These are phyloP conservation scores for Drechslerella dactyloides DNA, from an alignment of 2,329 filamentous ascomycete genomes.

Conservation along the genomic window DNA sequence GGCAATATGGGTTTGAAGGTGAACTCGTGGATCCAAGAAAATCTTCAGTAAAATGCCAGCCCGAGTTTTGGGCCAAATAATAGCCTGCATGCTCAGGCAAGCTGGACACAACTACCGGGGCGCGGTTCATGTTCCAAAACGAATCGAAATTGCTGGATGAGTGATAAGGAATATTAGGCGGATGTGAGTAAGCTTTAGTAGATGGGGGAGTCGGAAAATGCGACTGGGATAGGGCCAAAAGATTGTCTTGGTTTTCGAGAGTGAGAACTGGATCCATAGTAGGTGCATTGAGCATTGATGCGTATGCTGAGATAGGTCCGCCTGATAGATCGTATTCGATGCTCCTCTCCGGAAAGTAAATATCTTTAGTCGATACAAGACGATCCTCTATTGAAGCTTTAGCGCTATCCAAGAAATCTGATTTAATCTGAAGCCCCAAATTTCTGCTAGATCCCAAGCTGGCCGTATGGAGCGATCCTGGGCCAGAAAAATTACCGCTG, in stretches of 20 bases:
- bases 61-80: constrained; percentile 28
- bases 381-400: constrained; percentile 32
- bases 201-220: constrained; percentile 16
- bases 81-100: constrained; percentile 36
- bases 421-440: constrained; percentile 18
- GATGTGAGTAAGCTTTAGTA: constrained; percentile 28
- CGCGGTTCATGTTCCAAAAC: constrained; percentile 29
- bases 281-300: constrained; percentile 38
- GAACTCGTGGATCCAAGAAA: constrained; percentile 34
- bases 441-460: constrained; percentile 34
- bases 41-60: constrained; percentile 35
- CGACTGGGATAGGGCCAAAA: constrained; percentile 25
- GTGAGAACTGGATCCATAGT: constrained; percentile 37
- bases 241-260: constrained; percentile 42
- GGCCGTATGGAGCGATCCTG: constrained; percentile 17
- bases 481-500: background rate
- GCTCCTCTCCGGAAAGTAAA: constrained; percentile 17
- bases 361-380: constrained; percentile 16
- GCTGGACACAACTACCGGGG: constrained; percentile 30
- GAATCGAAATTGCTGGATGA: constrained; percentile 31
- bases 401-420: constrained; percentile 32
- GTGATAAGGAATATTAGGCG: constrained; percentile 15
- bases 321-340: constrained; percentile 26
- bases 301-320: constrained; percentile 26
- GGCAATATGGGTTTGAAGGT: constrained; percentile 31